Percentiles rank a stretch among this genome's conserved stretches.
These are phyloP conservation scores for Aspergillus quadricinctus DNA, from an alignment of 2,329 filamentous ascomycete genomes.

Conservation along the genomic window DNA sequence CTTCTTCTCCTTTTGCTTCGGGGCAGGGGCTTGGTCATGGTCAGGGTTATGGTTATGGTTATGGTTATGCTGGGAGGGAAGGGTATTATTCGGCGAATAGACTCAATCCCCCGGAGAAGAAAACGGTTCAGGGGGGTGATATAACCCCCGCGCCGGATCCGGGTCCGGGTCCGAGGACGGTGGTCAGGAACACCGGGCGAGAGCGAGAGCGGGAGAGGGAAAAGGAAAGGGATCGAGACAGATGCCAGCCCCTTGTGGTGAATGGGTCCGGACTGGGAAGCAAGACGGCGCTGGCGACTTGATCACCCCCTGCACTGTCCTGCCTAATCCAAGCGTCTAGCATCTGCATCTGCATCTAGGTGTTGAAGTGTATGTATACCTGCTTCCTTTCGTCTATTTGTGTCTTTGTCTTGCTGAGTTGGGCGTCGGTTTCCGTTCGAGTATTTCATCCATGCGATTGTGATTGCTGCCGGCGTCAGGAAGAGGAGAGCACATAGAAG, in stretches of 20 bases:
- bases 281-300: slow-evolving; percentile 12
- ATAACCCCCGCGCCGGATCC: background rate
- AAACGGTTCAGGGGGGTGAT: background rate
- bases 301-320: background rate
- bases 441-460: background rate
- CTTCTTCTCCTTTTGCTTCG: background rate
- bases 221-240: slow-evolving; percentile 1
- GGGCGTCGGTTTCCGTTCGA: background rate
- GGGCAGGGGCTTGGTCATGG: slow-evolving; percentile 1
- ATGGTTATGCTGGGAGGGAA: background rate
- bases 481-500: background rate
- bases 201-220: no score
- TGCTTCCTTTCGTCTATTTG: background rate
- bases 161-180: background rate
- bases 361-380: background rate
- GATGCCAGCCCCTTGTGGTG: slow-evolving; percentile 28
- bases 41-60: background rate
- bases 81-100: background rate
- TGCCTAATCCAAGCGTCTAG: no score
- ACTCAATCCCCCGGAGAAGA: background rate
- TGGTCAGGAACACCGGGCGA: background rate
- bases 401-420: background rate
- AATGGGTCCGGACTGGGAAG: slow-evolving; percentile 28
- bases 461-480: background rate
- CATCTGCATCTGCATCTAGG: no score